phyloP scores from a whole-genome alignment of 2,329 filamentous ascomycete genomes.

The Parascedosporium putredinis region DNA sequence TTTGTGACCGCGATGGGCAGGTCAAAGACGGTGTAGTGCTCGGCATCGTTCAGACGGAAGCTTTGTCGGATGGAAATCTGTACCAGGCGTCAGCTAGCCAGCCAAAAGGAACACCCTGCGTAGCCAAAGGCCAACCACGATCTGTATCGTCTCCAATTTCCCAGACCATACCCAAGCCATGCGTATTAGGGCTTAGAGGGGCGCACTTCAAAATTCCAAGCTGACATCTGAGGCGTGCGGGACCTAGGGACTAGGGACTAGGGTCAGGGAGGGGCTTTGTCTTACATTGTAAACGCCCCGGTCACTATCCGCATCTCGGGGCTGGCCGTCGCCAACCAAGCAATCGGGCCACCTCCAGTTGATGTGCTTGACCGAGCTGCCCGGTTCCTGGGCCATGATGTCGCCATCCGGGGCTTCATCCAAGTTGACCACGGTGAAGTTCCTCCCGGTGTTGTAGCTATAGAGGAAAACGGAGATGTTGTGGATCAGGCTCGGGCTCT shows the following conservation, averaged over 20 bases:
- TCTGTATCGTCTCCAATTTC: too few relatives aligned
- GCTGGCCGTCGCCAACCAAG: conserved; percentile 49
- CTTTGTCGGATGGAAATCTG: conserved; percentile 62
- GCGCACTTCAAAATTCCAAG: too few relatives aligned
- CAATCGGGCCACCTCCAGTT: conserved; percentile 65
- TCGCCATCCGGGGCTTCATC: conserved; percentile 40
- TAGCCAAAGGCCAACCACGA: too few relatives aligned
- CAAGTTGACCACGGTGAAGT: conserved; percentile 59
- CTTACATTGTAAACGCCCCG: conserved; percentile 54
- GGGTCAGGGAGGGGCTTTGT: conserved; percentile 2
- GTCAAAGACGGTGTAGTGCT: conserved; percentile 62
- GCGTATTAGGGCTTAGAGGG: too few relatives aligned
- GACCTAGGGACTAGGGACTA: background rate
- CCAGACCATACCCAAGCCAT: too few relatives aligned
- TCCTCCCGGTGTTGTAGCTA: conserved; percentile 50
- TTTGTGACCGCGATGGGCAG: conserved; percentile 61
- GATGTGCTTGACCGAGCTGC: conserved; percentile 63
- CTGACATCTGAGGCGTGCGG: background rate
- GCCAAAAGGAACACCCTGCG: too few relatives aligned
- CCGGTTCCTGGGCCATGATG: conserved; percentile 52
- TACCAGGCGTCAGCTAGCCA: too few relatives aligned
- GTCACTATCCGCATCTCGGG: conserved; percentile 32
- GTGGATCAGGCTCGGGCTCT: conserved; percentile 46
- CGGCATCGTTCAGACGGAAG: conserved; percentile 52
- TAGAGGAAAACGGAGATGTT: conserved; percentile 59